A percentile compares a stretch with the other conserved stretches of the same genome.
These are phyloP conservation scores for Daedaleopsis nitida DNA, from an alignment of 768 basidiomycete genomes.

Conservation along the genomic window DNA sequence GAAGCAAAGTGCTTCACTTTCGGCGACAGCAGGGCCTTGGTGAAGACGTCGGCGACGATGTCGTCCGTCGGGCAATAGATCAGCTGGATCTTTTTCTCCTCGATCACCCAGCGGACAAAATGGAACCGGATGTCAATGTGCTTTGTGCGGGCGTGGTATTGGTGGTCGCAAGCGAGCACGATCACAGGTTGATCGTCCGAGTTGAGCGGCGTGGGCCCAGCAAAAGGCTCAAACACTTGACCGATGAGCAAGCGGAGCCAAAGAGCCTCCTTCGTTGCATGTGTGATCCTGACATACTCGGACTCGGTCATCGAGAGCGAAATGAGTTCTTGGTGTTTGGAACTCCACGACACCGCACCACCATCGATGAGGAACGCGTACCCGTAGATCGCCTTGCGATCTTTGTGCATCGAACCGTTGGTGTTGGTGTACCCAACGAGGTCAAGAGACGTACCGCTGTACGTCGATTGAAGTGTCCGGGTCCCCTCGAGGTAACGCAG, in stretches of 20 bases:
- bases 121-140: slow-evolving; percentile 44
- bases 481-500: slow-evolving; percentile 27
- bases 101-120: too few relatives aligned
- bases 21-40: too few relatives aligned
- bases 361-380: slow-evolving; percentile 37
- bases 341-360: slow-evolving; percentile 35
- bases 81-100: too few relatives aligned
- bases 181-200: slow-evolving; percentile 25
- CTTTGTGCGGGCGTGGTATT: slow-evolving; percentile 35
- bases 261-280: slow-evolving; percentile 36
- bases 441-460: background rate
- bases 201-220: slow-evolving; percentile 15
- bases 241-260: slow-evolving; percentile 32
- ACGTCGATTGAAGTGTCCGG: background rate
- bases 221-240: slow-evolving; percentile 13
- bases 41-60: too few relatives aligned
- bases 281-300: slow-evolving; percentile 37
- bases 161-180: slow-evolving; percentile 25
- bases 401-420: slow-evolving; percentile 14
- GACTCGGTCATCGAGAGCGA: slow-evolving; percentile 38
- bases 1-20: too few relatives aligned
- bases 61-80: too few relatives aligned
- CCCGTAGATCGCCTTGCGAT: slow-evolving; percentile 38
- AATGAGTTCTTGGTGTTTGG: slow-evolving; percentile 38
- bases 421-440: slow-evolving; percentile 23